These are phyloP conservation scores for Crassisporium funariophilum DNA, from an alignment of 768 basidiomycete genomes.

Conservation along the genomic window DNA sequence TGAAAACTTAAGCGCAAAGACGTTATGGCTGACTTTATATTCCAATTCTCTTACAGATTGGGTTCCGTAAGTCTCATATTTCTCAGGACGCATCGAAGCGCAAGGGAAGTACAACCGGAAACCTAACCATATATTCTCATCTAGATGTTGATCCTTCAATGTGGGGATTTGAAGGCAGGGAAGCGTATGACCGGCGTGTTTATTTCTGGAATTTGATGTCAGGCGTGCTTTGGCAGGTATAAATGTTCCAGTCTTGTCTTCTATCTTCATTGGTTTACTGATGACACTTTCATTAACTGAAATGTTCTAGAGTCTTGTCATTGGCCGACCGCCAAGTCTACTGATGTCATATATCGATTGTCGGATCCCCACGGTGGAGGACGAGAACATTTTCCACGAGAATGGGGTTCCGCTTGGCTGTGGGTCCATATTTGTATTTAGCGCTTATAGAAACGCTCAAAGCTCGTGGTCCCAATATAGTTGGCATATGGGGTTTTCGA, in stretches of 20 bases:
- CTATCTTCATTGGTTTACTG: background rate
- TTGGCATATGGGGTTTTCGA: slow-evolving; percentile 50
- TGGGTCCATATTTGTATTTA: slow-evolving; percentile 28
- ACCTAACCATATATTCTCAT: slow-evolving; percentile 8
- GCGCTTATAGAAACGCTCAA: slow-evolving; percentile 5
- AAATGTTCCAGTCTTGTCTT: too few species aligned
- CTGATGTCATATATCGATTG: slow-evolving; percentile 47
- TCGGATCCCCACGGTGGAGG: slow-evolving; percentile 44
- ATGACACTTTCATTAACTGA: background rate
- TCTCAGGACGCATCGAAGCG: slow-evolving; percentile 1
- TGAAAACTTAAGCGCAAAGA: background rate
- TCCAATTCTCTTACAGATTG: slow-evolving; percentile 33
- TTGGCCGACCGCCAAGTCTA: slow-evolving; percentile 51
- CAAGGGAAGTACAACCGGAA: background rate
- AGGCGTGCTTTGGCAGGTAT: slow-evolving; percentile 53
- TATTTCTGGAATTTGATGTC: slow-evolving; percentile 59
- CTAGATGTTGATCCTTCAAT: slow-evolving; percentile 52
- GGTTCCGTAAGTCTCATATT: slow-evolving; percentile 38
- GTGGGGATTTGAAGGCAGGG: slow-evolving; percentile 52
- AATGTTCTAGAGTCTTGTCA: slow-evolving; percentile 42
- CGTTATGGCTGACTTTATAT: slow-evolving; percentile 3
- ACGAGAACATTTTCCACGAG: slow-evolving; percentile 45
- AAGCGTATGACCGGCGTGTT: slow-evolving; percentile 52
- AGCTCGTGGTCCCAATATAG: slow-evolving; percentile 25
- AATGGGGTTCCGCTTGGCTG: slow-evolving; percentile 48